Base-by-base conservation (phyloP, 169 alveolate species). In the Cryptosporidium muris region DNA sequence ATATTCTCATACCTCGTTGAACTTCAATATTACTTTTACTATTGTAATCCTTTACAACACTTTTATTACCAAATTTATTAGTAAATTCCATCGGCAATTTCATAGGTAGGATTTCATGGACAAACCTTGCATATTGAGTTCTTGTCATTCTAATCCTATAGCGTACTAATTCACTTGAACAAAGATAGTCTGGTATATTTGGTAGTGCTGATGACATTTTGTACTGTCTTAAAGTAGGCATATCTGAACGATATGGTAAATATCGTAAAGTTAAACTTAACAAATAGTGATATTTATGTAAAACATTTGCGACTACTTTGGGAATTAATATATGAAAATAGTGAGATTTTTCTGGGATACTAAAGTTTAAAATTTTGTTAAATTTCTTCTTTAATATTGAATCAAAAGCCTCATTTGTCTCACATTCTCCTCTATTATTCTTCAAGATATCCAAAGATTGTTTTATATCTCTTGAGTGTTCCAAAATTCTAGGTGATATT, bases 71-170 rank as follows among this genome's bases (percentile, higher is more conserved):
- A 16, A 48, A 58, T 12, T 43, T 58, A 42, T 16, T 74, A 8
- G 85, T 58, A 49, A 74, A 74, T 40, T 12, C 37, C 11, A 7
- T 4, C 11, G 85, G 85, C 9, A 62, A 42, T 2, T 25, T 45
- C 14, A 64, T 74, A 5, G 60, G 48, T 2, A 74, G 63, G 43
- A 58, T 68, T 25, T 74, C 85, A 42, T 58, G 54, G 16, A 74
- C 43, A 12, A 74, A 54, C 16, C 67, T 53, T 6, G 85, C 40
- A 74, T 74, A 74, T n/a, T 74, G 85, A 25, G 85, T 56, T 16
- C 85, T 74, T 5, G 85, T 74, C 60, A 74, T 58, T 9, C 85
- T 58, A 14, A 74, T 74, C 67, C 40, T 74, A 1, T 43, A 4
- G 45, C 68, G 42, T 8, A 74, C 52, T n/a, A 74, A 16, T 25